Conservation (phyloP, 176 grass and related monocot genomes). For the Ampelocalamus luodianensis region DNA sequence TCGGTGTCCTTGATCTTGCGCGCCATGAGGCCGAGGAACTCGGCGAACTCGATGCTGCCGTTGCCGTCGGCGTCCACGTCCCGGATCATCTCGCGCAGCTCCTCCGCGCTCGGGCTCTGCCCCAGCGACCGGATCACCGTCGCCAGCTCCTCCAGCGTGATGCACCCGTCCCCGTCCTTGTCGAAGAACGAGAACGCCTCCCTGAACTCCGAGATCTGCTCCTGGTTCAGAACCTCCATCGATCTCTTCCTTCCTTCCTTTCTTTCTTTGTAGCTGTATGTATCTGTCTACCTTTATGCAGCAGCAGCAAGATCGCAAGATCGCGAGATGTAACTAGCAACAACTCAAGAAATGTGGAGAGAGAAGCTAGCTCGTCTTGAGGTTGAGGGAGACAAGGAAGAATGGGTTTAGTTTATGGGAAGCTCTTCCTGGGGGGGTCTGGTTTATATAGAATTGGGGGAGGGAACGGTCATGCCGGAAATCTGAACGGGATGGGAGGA, state of each 20-base stretch:
- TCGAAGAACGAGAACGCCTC: conserved; percentile 92
- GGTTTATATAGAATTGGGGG: not conserved
- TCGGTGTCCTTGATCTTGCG: conserved; percentile 45
- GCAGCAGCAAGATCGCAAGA: not conserved
- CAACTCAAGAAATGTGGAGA: not conserved
- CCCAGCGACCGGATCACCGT: conserved; percentile 79
- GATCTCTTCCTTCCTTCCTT: not conserved
- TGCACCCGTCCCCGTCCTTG: conserved; percentile 90
- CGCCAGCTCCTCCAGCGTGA: conserved; percentile 73
- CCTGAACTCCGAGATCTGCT: conserved; percentile 72
- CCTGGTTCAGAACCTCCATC: not conserved
- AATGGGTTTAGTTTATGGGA: too few species aligned
- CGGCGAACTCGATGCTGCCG: conserved; percentile 81
- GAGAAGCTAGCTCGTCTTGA: not conserved
- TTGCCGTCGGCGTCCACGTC: conserved; percentile 81
- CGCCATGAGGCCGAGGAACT: conserved; percentile 73
- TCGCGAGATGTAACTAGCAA: not conserved
- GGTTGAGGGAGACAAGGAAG: not conserved
- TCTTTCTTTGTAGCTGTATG: not conserved
- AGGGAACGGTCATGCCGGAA: not conserved
- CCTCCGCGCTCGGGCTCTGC: conserved; percentile 54
- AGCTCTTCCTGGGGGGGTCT: not conserved
- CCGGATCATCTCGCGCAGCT: conserved; percentile 75
- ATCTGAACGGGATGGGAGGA: not conserved
- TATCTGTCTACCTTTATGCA: not conserved